A percentile compares a stretch with the other conserved stretches of the same genome.
These are phyloP conservation scores for Schizochytrium sp. DNA, from an alignment of 108 stramenopile species.

Conservation along the genomic window DNA sequence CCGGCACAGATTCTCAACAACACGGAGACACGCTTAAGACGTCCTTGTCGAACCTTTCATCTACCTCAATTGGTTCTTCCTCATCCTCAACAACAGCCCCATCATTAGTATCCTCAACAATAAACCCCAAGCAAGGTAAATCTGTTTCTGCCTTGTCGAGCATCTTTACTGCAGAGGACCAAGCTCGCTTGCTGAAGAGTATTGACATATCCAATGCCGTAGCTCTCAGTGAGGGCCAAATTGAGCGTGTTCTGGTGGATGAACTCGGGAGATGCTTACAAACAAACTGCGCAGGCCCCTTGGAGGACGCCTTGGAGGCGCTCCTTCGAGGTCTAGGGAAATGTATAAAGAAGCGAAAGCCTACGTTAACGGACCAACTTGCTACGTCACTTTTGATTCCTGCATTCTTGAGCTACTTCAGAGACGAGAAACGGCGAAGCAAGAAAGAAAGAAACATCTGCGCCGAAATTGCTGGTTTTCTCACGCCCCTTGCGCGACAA, in stretches of 20 bases:
- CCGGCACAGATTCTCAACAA: too few relatives aligned
- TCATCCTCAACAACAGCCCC: too few relatives aligned
- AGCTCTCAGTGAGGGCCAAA: conserved; percentile 1
- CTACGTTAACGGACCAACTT: background rate
- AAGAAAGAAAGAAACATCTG: background rate
- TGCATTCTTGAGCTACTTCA: background rate
- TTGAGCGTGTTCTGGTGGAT: conserved; percentile 1
- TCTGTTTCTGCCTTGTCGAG: background rate
- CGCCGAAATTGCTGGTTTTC: background rate
- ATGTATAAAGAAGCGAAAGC: background rate
- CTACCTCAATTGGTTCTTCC: too few relatives aligned
- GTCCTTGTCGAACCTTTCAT: too few relatives aligned
- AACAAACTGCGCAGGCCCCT: background rate
- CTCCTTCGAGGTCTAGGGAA: conserved; percentile 8
- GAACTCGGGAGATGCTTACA: background rate
- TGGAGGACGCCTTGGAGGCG: conserved; percentile 54
- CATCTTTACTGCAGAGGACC: conserved; percentile 2
- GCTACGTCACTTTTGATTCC: background rate
- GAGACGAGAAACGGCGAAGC: background rate
- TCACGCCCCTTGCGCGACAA: background rate
- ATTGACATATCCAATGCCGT: background rate
- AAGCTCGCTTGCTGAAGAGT: background rate
- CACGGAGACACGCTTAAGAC: too few relatives aligned
- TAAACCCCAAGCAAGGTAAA: background rate
- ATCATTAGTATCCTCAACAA: too few relatives aligned